These are phyloP conservation scores for Eucalyptus erythrocorys DNA, from an alignment of 345 rosid genomes.

Conservation along the genomic window DNA sequence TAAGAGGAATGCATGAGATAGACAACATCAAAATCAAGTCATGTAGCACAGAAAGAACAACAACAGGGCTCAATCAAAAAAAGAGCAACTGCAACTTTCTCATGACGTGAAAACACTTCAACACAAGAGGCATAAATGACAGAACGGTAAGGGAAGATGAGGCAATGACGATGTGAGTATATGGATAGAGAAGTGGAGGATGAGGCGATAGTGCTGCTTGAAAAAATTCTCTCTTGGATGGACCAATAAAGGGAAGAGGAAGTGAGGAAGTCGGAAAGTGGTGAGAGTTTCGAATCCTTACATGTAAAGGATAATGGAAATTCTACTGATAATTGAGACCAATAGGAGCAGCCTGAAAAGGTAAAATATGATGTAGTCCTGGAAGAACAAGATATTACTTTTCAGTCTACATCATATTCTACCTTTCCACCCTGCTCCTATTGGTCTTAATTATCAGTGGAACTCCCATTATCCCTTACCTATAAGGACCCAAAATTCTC, in stretches of 20 bases:
- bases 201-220: conserved; percentile 1
- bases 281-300: rapidly evolving
- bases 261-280: conserved; percentile 2
- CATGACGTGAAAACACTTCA: background rate
- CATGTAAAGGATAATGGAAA: too few relatives aligned
- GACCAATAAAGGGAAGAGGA: background rate
- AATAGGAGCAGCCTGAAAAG: background rate
- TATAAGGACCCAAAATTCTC: too few relatives aligned
- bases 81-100: background rate
- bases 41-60: background rate
- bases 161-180: background rate
- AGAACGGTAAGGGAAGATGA: background rate
- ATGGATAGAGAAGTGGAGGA: conserved; percentile 4
- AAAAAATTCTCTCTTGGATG: background rate
- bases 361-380: too few relatives aligned
- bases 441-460: rapidly evolving
- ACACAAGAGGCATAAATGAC: background rate
- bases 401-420: too few relatives aligned
- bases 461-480: too few relatives aligned
- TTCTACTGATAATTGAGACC: rapidly evolving
- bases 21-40: background rate
- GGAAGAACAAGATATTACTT: too few relatives aligned
- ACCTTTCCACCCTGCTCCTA: rapidly evolving
- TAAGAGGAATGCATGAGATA: background rate
- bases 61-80: background rate